phyloP scores from a whole-genome alignment of 148 eudicot genomes.

The Amaranthus cruentus region DNA sequence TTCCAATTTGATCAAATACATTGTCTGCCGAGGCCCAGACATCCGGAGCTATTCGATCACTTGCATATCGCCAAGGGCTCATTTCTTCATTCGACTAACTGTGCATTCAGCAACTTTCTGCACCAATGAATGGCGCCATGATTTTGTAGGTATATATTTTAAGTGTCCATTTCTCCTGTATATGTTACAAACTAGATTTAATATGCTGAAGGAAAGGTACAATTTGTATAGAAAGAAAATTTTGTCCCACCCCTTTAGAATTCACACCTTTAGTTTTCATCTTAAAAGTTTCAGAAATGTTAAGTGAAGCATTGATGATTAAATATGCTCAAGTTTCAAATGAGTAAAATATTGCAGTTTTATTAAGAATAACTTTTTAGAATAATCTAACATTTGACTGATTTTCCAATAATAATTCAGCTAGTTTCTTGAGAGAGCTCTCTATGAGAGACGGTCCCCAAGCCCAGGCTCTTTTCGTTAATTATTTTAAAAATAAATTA shows the following conservation, averaged over 20 bases:
- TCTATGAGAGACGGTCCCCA: too few species aligned
- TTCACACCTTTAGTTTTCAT: not conserved
- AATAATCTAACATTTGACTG: too few species aligned
- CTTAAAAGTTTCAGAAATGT: conserved; percentile 10
- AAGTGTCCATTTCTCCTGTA: conserved; percentile 16
- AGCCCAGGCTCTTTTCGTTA: too few species aligned
- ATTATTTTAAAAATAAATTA: too few species aligned
- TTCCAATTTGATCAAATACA: not conserved
- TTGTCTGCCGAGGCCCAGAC: not conserved
- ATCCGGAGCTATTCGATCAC: not conserved
- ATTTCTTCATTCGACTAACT: not conserved
- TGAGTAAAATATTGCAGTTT: not conserved
- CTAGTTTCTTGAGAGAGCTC: not conserved
- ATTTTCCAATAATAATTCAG: not conserved
- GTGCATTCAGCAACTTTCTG: conserved; percentile 1
- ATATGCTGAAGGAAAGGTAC: conserved; percentile 2
- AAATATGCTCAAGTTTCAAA: not conserved
- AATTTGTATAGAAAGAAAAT: conserved; percentile 22
- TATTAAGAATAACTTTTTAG: too few species aligned
- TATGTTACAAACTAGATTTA: conserved; percentile 10
- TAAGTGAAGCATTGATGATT: conserved; percentile 8
- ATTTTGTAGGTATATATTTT: conserved; percentile 30
- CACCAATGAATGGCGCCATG: conserved; percentile 15
- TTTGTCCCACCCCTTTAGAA: conserved; percentile 7
- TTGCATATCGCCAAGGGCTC: not conserved